These are phyloP conservation scores for Pelargonium exstipulatum DNA, from an alignment of 441 rosid species.

Conservation along the genomic window DNA sequence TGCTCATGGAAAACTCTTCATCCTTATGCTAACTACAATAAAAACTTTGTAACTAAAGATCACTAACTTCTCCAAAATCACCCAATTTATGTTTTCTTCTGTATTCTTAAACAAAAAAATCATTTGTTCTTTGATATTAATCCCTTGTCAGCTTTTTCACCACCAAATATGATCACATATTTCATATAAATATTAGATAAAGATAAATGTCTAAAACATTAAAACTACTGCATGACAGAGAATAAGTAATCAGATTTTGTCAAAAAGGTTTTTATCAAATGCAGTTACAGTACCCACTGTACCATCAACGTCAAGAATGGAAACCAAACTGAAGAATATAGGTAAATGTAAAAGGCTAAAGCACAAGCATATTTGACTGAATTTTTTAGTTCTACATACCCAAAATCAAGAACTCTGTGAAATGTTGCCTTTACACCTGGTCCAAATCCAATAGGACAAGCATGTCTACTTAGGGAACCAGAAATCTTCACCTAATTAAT, in stretches of 20 bases:
- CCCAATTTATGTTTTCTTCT: too few species aligned
- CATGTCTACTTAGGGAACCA: conserved; percentile 48
- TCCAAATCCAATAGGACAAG: conserved; percentile 67
- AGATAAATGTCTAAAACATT: background rate
- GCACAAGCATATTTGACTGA: conserved; percentile 8
- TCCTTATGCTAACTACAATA: too few species aligned
- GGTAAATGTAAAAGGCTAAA: background rate
- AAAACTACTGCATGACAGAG: background rate
- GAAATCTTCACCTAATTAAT: conserved; percentile 51
- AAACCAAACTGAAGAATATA: background rate
- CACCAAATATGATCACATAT: background rate
- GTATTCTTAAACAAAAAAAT: too few species aligned
- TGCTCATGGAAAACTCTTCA: too few species aligned
- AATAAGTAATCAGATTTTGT: background rate
- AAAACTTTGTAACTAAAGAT: too few species aligned
- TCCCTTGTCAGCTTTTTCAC: too few species aligned
- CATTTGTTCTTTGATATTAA: too few species aligned
- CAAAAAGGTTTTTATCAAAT: background rate
- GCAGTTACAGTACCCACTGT: background rate
- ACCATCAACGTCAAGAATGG: conserved; percentile 5
- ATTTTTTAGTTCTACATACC: conserved; percentile 37
- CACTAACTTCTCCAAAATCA: too few species aligned
- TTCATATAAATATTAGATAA: background rate
- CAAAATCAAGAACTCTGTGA: conserved; percentile 50
- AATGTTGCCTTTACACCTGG: conserved; percentile 69